These are phyloP conservation scores for Ailanthus altissimus DNA, from an alignment of 345 rosid genomes.

Conservation along the genomic window DNA sequence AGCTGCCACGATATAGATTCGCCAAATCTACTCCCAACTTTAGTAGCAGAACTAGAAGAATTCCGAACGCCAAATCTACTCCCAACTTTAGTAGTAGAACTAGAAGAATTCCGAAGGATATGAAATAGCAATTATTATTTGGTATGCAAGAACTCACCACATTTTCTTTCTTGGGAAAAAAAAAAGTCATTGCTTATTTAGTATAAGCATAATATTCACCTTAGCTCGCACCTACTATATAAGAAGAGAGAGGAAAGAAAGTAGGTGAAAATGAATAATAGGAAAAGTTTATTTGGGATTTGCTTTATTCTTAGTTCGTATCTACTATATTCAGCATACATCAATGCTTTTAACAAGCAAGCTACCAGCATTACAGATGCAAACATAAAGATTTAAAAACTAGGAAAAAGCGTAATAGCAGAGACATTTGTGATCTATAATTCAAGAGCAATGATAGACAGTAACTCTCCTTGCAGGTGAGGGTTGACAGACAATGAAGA, in stretches of 20 bases:
- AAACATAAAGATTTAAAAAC: not conserved
- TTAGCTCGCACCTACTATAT: no score
- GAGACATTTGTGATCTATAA: not conserved
- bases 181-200: no score
- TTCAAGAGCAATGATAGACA: constrained; percentile 30
- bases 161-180: no score
- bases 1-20: not conserved
- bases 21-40: not conserved
- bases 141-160: no score
- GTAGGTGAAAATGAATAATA: not conserved
- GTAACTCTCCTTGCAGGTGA: constrained; percentile 30
- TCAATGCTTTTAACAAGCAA: not conserved
- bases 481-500: constrained; percentile 31
- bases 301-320: not conserved
- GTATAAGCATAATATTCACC: no score
- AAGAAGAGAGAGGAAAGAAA: not conserved
- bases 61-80: not conserved
- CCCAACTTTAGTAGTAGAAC: no score
- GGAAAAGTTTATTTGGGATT: not conserved
- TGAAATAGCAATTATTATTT: not conserved
- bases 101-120: not conserved
- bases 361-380: not conserved
- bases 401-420: not conserved
- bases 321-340: not conserved
- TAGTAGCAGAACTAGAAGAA: not conserved